phyloP scores from a whole-genome alignment of 176 grass and related monocot genomes.

The Hordeum vulgare region DNA sequence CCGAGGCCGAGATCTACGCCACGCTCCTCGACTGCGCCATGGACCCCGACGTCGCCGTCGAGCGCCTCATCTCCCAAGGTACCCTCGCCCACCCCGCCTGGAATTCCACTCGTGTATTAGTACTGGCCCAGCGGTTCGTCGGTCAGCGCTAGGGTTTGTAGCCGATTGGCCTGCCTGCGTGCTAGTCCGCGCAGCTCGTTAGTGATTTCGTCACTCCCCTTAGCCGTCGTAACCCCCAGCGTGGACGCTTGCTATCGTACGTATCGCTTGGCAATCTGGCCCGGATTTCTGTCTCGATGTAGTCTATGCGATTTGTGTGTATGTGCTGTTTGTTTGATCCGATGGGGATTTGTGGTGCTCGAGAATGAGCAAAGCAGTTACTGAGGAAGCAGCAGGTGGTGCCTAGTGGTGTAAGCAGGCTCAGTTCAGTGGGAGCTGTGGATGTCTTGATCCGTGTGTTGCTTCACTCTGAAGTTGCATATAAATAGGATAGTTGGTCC shows the following conservation, averaged over 20 bases:
- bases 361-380: not conserved
- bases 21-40: slow-evolving; percentile 67
- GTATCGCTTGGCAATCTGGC: slow-evolving; percentile 6
- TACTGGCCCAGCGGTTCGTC: not conserved
- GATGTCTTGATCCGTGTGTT: not conserved
- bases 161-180: not conserved
- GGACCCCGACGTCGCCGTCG: slow-evolving; percentile 76
- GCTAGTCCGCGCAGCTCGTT: not conserved
- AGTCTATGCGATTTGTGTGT: not conserved
- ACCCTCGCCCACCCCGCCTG: not conserved
- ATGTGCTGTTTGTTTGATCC: not conserved
- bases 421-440: not conserved
- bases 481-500: not conserved
- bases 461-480: not conserved
- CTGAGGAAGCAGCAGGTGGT: not conserved
- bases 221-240: not conserved
- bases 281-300: not conserved
- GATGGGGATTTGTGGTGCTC: not conserved
- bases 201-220: not conserved
- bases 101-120: not conserved
- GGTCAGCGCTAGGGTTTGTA: slow-evolving; percentile 9
- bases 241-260: not conserved
- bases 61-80: slow-evolving; percentile 74
- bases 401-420: not conserved
- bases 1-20: slow-evolving; percentile 68